These are phyloP conservation scores for Boletus speciosus DNA, from an alignment of 768 basidiomycete species.

Conservation along the genomic window DNA sequence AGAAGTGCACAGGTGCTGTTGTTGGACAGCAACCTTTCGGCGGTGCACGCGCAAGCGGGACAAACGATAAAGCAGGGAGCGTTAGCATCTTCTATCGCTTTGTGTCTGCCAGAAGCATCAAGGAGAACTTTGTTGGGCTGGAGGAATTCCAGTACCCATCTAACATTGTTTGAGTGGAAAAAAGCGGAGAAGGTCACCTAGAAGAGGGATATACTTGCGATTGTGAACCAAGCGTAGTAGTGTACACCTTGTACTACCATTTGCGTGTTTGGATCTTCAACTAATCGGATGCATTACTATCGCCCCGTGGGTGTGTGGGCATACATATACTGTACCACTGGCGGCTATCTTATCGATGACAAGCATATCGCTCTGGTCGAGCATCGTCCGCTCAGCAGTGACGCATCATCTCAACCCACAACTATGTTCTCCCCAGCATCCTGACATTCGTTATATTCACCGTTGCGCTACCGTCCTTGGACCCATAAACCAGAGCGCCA, in stretches of 20 bases:
- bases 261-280: neutral
- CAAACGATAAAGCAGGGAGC: slow-evolving; percentile 97
- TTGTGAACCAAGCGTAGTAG: neutral
- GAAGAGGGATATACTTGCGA: neutral
- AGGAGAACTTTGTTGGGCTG: slow-evolving; percentile 90
- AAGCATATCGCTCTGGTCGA: neutral
- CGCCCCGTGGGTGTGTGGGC: neutral
- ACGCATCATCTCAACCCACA: neutral
- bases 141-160: slow-evolving; percentile 84
- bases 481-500: slow-evolving; percentile 34
- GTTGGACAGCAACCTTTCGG: slow-evolving; percentile 99
- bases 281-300: neutral
- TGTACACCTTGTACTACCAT: neutral
- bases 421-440: neutral
- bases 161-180: slow-evolving; percentile 57
- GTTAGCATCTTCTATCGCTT: slow-evolving; percentile 76
- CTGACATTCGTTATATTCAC: neutral
- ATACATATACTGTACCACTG: neutral
- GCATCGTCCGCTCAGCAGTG: neutral
- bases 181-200: neutral
- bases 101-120: slow-evolving; percentile 87
- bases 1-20: slow-evolving; percentile 96
- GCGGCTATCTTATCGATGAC: neutral
- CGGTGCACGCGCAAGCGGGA: slow-evolving; percentile 87
- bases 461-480: slow-evolving; percentile 1